Evolutionary conservation across 2,329 filamentous ascomycete genomes (phyloP).

Genomic region (Aspergillus hiratsukae): DNA sequence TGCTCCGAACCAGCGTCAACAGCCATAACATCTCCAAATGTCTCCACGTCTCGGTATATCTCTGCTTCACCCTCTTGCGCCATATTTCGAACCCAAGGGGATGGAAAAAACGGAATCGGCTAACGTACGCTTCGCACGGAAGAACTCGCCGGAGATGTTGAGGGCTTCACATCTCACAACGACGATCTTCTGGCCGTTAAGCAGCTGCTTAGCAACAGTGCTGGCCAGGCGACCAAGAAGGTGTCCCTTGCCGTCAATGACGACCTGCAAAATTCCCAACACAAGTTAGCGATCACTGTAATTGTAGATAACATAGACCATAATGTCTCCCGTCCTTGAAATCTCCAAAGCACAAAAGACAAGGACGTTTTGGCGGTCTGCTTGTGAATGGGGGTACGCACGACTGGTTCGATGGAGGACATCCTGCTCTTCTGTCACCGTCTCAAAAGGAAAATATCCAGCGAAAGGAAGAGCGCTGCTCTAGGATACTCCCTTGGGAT

Average conservation of each 20-base stretch:
- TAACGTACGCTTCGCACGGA: slow-evolving; percentile 98
- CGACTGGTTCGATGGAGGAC: slow-evolving; percentile 64
- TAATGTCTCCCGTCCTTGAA: not conserved
- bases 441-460: slow-evolving; percentile 39
- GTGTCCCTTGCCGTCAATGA: slow-evolving; percentile 99
- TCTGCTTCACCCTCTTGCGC: slow-evolving; percentile 1
- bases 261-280: slow-evolving; percentile 61
- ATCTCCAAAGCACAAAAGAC: slow-evolving; percentile 6
- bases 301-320: not conserved
- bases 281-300: slow-evolving; percentile 37
- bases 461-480: slow-evolving; percentile 38
- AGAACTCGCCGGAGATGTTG: slow-evolving; percentile 99
- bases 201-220: slow-evolving; percentile 98
- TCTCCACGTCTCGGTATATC: slow-evolving; percentile 3
- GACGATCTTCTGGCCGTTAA: slow-evolving; percentile 99
- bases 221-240: slow-evolving; percentile 97
- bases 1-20: slow-evolving; percentile 1
- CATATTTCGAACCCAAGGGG: slow-evolving; percentile 4
- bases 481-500: slow-evolving; percentile 39
- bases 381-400: slow-evolving; percentile 42
- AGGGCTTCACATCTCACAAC: slow-evolving; percentile 97
- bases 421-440: slow-evolving; percentile 50
- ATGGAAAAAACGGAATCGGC: slow-evolving; percentile 20
- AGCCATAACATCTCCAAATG: slow-evolving; percentile 4
- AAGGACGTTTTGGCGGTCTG: slow-evolving; percentile 8